phyloP scores from a whole-genome alignment of 1,139 yeast species.

The Candida smagusa region DNA sequence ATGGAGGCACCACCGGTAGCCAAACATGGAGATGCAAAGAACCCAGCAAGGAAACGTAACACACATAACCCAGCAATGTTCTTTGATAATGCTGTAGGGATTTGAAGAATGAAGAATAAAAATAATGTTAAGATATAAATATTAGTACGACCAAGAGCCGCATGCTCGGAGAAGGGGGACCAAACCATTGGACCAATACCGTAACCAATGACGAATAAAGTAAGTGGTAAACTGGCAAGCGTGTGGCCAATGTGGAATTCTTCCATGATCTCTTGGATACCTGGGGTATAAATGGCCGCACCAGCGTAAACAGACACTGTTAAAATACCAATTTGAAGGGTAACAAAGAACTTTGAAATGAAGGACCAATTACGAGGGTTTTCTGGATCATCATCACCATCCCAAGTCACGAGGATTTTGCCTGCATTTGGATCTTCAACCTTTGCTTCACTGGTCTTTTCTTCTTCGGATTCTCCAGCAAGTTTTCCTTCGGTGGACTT shows the following conservation, averaged over 20 bases:
- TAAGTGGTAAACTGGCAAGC: conserved; percentile 31
- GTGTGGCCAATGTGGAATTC: conserved; percentile 24
- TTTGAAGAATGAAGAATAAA: conserved; percentile 29
- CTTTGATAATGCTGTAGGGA: conserved; percentile 25
- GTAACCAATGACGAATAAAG: conserved; percentile 37
- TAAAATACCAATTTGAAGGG: conserved; percentile 39
- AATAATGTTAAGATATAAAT: conserved; percentile 28
- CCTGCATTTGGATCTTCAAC: neutral
- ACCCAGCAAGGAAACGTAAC: conserved; percentile 31
- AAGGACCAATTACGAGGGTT: conserved; percentile 57
- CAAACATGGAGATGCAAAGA: conserved; percentile 34
- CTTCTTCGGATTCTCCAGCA: too few relatives aligned
- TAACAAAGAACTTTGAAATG: conserved; percentile 32
- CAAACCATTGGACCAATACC: conserved; percentile 40
- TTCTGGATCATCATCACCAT: conserved; percentile 52
- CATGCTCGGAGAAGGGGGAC: conserved; percentile 36
- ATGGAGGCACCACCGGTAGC: conserved; percentile 38
- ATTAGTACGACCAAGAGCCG: conserved; percentile 51
- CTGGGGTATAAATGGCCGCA: conserved; percentile 60
- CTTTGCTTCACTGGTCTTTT: too few relatives aligned
- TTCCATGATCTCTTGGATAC: conserved; percentile 29
- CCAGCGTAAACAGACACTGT: conserved; percentile 58
- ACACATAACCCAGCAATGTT: conserved; percentile 29
- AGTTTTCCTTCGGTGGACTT: too few relatives aligned
- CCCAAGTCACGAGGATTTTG: conserved; percentile 33